Base-by-base conservation (phyloP, 331 rosid genomes). In the Pyracantha coccinea region DNA sequence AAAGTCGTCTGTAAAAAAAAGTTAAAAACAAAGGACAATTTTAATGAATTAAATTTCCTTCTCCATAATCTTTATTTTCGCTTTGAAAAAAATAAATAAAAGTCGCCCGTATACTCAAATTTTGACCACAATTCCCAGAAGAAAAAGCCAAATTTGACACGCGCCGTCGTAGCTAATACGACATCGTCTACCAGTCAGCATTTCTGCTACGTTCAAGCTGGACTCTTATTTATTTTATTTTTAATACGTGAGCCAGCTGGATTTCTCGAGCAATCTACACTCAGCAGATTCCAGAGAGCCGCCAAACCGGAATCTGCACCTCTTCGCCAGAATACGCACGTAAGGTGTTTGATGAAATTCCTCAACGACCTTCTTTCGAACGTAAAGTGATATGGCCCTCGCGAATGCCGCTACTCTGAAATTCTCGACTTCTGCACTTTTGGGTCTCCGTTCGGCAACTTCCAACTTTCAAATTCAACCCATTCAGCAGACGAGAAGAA, bases 331-430 rank as follows among this genome's bases (percentile, higher is more conserved):
- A 50, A 50, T 50, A 17, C 47, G 85, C 88, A 38, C 79, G 27
- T 50, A 15, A 86, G 10, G 38, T 86, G 85, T 79, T 85, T 32
- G 90, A 66, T 66, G 65, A 82, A 80, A 81, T 76, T 83, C 86
- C 83, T 76, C 50, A 61, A 16, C 32, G 74, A 44, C 44, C 24
- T 20, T 14, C 50, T 28, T 28, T 28, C 19, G 55, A 50, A 50
- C 55, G 7, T 6, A 14, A 11, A 9, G 44, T 28, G 17, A 29
- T 21, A 85, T 89, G 91, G 78, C 78, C 81, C 83, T 74, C 57
- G 25, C 25, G 38, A 87, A 79, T 60, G 72, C 81, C 69, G 82
- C 88, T 44, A 73, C 66, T 10, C 73, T 85, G 66, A 89, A 73
- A 23, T 82, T 86, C 15, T 82, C 70, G 24, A 53, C 73, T 78